Percentiles rank a stretch among this genome's conserved stretches.
phyloP scores from a whole-genome alignment of 2,329 filamentous ascomycete species.

The Capronia americana region DNA sequence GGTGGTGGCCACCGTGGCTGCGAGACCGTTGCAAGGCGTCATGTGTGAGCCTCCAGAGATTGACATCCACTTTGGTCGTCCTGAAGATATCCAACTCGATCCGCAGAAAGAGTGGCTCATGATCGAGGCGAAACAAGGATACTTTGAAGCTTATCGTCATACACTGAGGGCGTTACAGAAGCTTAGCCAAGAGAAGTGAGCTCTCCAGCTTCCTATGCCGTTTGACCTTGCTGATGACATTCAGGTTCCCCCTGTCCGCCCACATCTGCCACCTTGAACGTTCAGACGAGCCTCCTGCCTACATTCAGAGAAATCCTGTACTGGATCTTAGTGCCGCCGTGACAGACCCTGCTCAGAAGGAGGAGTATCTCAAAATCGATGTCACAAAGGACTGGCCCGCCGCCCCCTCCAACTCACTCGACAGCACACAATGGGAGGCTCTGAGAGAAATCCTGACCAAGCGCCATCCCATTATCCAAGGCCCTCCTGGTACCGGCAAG shows the following conservation, averaged over 20 bases:
- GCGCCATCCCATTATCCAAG: slow-evolving; percentile 78
- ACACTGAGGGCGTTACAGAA: slow-evolving; percentile 76
- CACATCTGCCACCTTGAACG: slow-evolving; percentile 50
- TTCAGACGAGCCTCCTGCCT: slow-evolving; percentile 58
- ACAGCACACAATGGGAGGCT: slow-evolving; percentile 73
- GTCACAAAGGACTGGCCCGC: slow-evolving; percentile 63
- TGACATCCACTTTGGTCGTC: slow-evolving; percentile 73
- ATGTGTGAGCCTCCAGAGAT: slow-evolving; percentile 72
- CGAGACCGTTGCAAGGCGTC: slow-evolving; percentile 68
- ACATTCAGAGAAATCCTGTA: slow-evolving; percentile 58
- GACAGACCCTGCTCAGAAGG: slow-evolving; percentile 47
- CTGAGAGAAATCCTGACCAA: slow-evolving; percentile 73
- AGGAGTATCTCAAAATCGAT: slow-evolving; percentile 57
- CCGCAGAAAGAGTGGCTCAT: slow-evolving; percentile 74
- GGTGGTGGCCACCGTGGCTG: slow-evolving; percentile 74
- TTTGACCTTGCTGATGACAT: slow-evolving; percentile 22
- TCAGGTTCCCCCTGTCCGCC: slow-evolving; percentile 54
- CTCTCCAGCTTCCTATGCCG: slow-evolving; percentile 6
- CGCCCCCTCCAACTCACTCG: slow-evolving; percentile 58
- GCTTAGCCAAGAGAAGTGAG: slow-evolving; percentile 60
- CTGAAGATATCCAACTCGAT: slow-evolving; percentile 70
- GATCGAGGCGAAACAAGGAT: slow-evolving; percentile 75
- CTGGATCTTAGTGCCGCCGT: slow-evolving; percentile 54
- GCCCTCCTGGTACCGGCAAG: slow-evolving; percentile 80
- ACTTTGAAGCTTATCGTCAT: slow-evolving; percentile 78